Base-by-base conservation (phyloP, 2,329 filamentous ascomycete species). In the Neonectria hederae region DNA sequence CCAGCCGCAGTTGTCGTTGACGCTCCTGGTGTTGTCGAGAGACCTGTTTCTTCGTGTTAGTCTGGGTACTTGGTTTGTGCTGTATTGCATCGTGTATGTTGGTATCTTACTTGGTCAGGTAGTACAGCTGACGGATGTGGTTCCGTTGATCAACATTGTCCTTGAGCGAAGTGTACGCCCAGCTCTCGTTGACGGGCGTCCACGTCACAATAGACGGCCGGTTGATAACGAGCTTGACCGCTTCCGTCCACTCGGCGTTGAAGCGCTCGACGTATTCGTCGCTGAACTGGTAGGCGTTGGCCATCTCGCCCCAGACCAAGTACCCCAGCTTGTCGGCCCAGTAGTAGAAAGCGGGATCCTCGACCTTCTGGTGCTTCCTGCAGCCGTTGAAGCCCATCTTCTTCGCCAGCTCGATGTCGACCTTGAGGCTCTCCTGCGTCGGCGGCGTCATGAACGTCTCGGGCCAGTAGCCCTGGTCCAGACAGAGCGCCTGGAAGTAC, bases 1-100 rank as follows among this genome's bases (percentile, higher is more conserved):
- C 89, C 89, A 91, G 35, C 89, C 89, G 68, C 89, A 91, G 76
- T 92, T 91, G 75, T 91, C 89, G 71, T 91, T 92, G 72, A 92
- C 83, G 17, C 88, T 88, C 6, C 89, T 79, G 0, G 86, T 90
- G 1, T 86, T 82, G 67, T 92, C 89, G 2, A 91, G 81, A 0
- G 83, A 82, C 59, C 78, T 79, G 46, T 6, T 13, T 8, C 5
- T 17, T 3, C 19, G 4, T 8, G 49, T 74, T 24, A 70, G 66
- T 48, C 8, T 19, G 35, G 13, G 5, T 21, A 8, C 8, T 46
- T 38, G 14, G 13, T n/a, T 10, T 24, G 17, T 51, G n/a, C 17
- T 17, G 26, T 10, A 28, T 21, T 6, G 13, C 24, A 26, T 19
- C 19, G 22, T 19, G 22, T 55, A n/a, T 10, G 11, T n/a, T 7